Evolutionary conservation across 2,329 filamentous ascomycete species (phyloP), one percentile per base, ranked within the genome.

Genomic region (Alternaria sp.): DNA sequence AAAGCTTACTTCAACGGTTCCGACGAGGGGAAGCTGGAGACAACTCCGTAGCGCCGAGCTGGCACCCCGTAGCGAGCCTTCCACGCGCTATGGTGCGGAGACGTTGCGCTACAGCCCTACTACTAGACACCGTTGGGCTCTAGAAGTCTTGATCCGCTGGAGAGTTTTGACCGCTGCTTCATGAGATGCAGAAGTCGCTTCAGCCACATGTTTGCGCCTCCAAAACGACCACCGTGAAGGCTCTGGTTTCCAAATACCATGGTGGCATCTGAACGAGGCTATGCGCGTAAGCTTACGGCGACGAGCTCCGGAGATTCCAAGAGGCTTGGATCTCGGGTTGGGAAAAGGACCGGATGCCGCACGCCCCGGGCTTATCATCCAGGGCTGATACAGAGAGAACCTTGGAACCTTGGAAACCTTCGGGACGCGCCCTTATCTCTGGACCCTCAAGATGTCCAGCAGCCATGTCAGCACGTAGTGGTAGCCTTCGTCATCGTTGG

Each of bases 161-260:
- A 59, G 25, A 57, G 55, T 54, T 62, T n/a, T 44, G 28, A 44
- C 47, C 41, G 47, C 47, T 58, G 28, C 30, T 59, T 41, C 43
- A 49, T 9, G 14, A 23, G 37, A 30, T 23, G 20, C 20, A 33
- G 49, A 53, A 53, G 49, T 53, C 49, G 33, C 49, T 53, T 53
- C 20, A 53, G 30, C 30, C 49, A 41, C 37, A 53, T 25, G 30
- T 41, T 53, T 25, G 20, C 37, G 20, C 21, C 14, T 30, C 14
- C 43, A 41, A 23, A 18, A 41, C 15, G 37, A 41, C 37, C 9
- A 41, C 37, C 5, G 4, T 41, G 15, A 41, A 18, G 37, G 37
- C 37, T 18, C 37, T 41, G 37, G 4, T 41, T 41, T 41, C 37
- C 37, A 37, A 41, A 53, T 41, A 53, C 12, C 28, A 53, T 18